These are phyloP conservation scores for Sphaerulina vaccinii DNA, from an alignment of 2,329 filamentous ascomycete genomes.

Conservation along the genomic window DNA sequence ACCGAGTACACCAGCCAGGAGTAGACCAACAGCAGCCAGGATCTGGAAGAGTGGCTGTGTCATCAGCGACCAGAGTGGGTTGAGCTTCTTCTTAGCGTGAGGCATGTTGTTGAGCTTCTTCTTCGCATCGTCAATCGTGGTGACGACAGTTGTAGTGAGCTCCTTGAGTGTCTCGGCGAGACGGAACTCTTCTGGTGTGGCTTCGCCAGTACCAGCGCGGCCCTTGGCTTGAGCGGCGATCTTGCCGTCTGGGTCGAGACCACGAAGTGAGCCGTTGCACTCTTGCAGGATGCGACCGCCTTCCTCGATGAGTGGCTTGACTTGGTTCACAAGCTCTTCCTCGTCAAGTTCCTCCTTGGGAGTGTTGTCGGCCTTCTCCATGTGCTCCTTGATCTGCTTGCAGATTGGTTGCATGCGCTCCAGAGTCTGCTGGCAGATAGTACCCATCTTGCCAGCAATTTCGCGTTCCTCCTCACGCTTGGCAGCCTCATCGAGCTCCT, in stretches of 20 bases:
- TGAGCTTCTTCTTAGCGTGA: constrained; percentile 90
- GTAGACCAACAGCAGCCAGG: constrained; percentile 78
- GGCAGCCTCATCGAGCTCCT: constrained; percentile 51
- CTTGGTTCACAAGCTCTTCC: constrained; percentile 79
- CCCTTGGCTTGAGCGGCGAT: constrained; percentile 84
- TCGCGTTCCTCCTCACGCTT: constrained; percentile 68
- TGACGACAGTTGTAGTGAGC: constrained; percentile 75
- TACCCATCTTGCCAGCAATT: constrained; percentile 72
- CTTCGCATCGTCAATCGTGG: constrained; percentile 83
- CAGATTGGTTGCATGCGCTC: constrained; percentile 82
- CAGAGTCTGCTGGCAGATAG: constrained; percentile 72
- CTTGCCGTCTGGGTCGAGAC: constrained; percentile 82
- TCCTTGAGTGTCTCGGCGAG: constrained; percentile 85
- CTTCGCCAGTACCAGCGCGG: constrained; percentile 70
- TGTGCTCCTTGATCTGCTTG: constrained; percentile 81
- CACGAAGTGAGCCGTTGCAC: constrained; percentile 81
- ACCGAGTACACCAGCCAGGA: constrained; percentile 79
- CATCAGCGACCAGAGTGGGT: constrained; percentile 81
- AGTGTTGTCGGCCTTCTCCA: constrained; percentile 76
- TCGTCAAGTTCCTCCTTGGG: constrained; percentile 87
- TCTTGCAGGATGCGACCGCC: constrained; percentile 78
- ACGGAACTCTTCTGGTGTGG: constrained; percentile 77
- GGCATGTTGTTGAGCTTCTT: constrained; percentile 89
- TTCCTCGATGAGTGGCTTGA: constrained; percentile 86
- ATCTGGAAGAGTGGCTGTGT: constrained; percentile 90